These are phyloP conservation scores for Vitis cinerea DNA, from an alignment of 164 flowering plant genomes.

Conservation along the genomic window DNA sequence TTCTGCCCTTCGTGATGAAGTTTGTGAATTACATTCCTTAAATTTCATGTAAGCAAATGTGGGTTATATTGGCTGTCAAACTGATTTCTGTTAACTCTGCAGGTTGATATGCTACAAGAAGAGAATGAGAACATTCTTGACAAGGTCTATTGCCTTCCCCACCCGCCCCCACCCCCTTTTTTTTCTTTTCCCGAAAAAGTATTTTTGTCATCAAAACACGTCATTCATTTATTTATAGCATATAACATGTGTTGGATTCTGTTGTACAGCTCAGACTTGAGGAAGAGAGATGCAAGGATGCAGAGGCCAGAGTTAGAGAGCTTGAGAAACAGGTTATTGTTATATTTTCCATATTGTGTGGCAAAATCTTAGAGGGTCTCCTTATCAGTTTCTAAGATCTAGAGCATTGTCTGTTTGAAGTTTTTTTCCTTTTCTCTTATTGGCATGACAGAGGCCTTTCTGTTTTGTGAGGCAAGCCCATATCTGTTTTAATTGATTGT, in stretches of 20 bases:
- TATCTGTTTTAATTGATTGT: neutral
- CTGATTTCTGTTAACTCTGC: constrained; percentile 29
- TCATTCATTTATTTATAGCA: neutral
- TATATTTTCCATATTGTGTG: neutral
- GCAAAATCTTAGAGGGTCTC: neutral
- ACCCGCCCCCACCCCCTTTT: neutral
- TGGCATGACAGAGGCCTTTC: neutral
- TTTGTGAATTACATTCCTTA: constrained; percentile 24
- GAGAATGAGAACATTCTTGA: constrained; percentile 71
- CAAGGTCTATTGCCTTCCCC: constrained; percentile 44
- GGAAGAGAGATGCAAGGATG: constrained; percentile 78
- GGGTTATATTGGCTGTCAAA: neutral
- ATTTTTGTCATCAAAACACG: neutral
- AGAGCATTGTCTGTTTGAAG: neutral
- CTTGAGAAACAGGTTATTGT: constrained; percentile 86
- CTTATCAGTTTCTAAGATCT: neutral
- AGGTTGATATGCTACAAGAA: constrained; percentile 93
- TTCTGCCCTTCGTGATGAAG: constrained; percentile 90
- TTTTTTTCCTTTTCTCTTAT: neutral
- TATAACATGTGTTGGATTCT: constrained; percentile 5
- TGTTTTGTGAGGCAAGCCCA: neutral
- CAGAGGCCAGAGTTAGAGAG: constrained; percentile 83
- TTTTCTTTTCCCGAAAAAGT: neutral
- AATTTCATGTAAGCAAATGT: neutral
- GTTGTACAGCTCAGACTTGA: constrained; percentile 72